Evolutionary conservation across 306 rosid species (phyloP).

Genomic region (Mimosa pudica): DNA sequence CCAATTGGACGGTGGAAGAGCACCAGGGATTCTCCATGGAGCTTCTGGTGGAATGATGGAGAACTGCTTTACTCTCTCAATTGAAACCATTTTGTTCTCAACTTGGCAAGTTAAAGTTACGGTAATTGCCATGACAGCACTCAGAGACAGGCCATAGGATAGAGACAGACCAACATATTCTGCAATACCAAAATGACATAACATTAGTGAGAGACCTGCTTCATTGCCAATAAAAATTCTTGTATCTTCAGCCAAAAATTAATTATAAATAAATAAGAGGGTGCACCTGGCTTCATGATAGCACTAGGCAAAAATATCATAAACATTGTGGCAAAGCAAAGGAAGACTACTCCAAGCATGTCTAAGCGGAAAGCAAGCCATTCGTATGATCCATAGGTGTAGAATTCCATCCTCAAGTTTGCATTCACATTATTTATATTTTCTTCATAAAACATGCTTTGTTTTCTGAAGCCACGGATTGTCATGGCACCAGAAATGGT

Average conservation of each 20-base stretch:
- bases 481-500: slow-evolving; percentile 6
- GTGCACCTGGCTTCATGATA: background rate
- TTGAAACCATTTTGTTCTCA: background rate
- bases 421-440: background rate
- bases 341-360: slow-evolving; percentile 1
- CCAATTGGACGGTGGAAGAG: background rate
- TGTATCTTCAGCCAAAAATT: too few relatives aligned
- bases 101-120: background rate
- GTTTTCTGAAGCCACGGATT: slow-evolving; percentile 1
- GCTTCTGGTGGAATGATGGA: background rate
- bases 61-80: slow-evolving; percentile 1
- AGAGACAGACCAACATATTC: slow-evolving; percentile 2
- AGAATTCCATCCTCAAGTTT: background rate
- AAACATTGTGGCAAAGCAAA: background rate
- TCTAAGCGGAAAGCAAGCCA: background rate
- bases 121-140: background rate
- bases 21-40: background rate
- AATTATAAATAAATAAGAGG: background rate
- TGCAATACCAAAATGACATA: background rate
- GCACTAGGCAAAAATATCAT: background rate
- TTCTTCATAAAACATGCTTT: background rate
- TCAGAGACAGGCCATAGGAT: background rate
- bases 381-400: background rate
- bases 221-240: background rate
- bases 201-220: background rate